These are phyloP conservation scores for Eucommia ulmoides DNA, from an alignment of 257 asterid genomes.

Conservation along the genomic window DNA sequence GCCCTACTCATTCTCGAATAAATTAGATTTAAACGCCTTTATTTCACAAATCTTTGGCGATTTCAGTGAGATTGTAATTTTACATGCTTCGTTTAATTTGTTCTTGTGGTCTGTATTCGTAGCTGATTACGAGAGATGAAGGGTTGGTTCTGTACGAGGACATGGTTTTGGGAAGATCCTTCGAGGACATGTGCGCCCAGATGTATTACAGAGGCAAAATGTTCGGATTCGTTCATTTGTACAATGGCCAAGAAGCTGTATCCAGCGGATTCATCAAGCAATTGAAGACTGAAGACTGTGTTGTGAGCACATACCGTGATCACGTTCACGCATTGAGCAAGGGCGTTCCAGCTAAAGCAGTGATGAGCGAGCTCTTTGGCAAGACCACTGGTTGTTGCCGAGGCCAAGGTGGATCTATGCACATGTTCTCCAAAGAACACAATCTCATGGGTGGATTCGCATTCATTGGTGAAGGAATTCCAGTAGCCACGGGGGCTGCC, in stretches of 20 bases:
- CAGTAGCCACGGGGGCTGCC: slow-evolving; percentile 93
- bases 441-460: slow-evolving; percentile 92
- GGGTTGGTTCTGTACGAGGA: slow-evolving; percentile 78
- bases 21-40: too few relatives aligned
- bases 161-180: slow-evolving; percentile 75
- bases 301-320: slow-evolving; percentile 91
- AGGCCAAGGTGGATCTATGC: slow-evolving; percentile 99
- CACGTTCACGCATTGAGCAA: slow-evolving; percentile 97
- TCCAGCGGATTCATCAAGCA: slow-evolving; percentile 96
- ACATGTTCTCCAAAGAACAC: slow-evolving; percentile 98
- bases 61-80: not conserved
- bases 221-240: slow-evolving; percentile 95
- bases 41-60: not conserved
- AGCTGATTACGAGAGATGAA: slow-evolving; percentile 82
- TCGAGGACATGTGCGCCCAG: slow-evolving; percentile 99
- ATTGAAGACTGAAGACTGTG: slow-evolving; percentile 67
- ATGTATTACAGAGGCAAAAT: slow-evolving; percentile 98
- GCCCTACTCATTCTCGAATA: too few relatives aligned
- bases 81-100: not conserved
- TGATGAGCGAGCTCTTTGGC: slow-evolving; percentile 98
- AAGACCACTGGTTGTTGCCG: slow-evolving; percentile 97
- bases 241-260: slow-evolving; percentile 96
- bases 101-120: not conserved
- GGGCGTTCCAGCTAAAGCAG: slow-evolving; percentile 86
- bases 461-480: slow-evolving; percentile 95